Evolutionary conservation across 2,329 filamentous ascomycete species (phyloP), one percentile per base, ranked within the genome.

Genomic region (Ophiostoma sp.): DNA sequence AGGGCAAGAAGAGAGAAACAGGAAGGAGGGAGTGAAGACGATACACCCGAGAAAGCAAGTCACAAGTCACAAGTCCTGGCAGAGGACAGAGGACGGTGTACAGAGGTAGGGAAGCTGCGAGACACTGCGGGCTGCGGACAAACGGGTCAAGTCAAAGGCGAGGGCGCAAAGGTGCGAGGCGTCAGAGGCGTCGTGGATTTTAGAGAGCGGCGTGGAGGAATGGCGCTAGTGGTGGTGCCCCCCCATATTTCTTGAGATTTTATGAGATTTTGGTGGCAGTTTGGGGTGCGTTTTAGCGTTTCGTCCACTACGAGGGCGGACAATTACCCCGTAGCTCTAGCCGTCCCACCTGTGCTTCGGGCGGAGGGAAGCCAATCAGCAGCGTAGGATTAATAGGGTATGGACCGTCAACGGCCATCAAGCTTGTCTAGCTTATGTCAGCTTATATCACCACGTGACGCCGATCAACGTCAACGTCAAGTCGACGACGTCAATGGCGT

Each of bases 161-260:
- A 62, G 27, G 27, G 57, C 7, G 57, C 5, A n/a, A 7, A n/a
- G 7, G 52, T 23, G 52, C n/a, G 36, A 39, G 17, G 44, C 44
- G 57, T 15, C 23, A 62, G 27, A 62, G 27, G 57, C 57, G 57
- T 62, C 57, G 57, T 62, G 57, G 35, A 62, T 17, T 57, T 57
- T 57, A n/a, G 52, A 27, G 52, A 27, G 52, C 23, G 52, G 2
- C 52, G n/a, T 57, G 57, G 57, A 62, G 54, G 27, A 60, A 31
- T 17, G 54, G 23, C 54, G 27, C 54, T 60, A 60, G 54, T 60
- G 54, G 11, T 17, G 54, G n/a, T 57, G 44, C 5, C 44, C 44
- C 57, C 57, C 57, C 39, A 41, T 41, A 41, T 41, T 11, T 41
- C 36, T n/a, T n/a, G 44, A 20, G 5, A 48, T 48, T 48, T 48